A percentile compares a stretch with the other conserved stretches of the same genome.
Conservation (phyloP, 2,329 filamentous ascomycete species). For the Fusarium austroafricanum region DNA sequence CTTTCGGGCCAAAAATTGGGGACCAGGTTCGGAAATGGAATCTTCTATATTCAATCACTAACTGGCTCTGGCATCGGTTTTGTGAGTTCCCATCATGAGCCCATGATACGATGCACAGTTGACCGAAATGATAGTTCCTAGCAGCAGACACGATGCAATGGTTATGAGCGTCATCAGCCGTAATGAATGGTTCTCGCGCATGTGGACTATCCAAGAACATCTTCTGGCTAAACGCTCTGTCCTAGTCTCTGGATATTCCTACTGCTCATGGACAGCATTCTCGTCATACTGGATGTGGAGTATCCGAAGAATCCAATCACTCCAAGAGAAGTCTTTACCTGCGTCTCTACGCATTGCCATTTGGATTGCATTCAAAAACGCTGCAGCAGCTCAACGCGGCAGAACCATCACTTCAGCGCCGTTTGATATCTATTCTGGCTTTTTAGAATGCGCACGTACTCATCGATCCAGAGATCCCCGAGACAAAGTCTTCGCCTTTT, state of each 20-base stretch:
- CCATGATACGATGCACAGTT: background rate
- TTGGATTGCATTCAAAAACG: constrained; percentile 30
- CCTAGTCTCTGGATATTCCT: constrained; percentile 10
- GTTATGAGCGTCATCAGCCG: constrained; percentile 25
- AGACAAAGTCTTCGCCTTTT: constrained; percentile 29
- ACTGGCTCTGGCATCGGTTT: constrained; percentile 28
- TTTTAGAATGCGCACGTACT: constrained; percentile 30
- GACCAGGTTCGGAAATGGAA: constrained; percentile 34
- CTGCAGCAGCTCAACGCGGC: constrained; percentile 6
- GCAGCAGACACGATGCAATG: constrained; percentile 17
- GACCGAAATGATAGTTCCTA: background rate
- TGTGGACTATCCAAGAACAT: constrained; percentile 39
- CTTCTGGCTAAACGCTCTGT: constrained; percentile 24
- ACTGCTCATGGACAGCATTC: constrained; percentile 29
- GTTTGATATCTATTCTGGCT: constrained; percentile 27
- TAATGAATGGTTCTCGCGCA: constrained; percentile 35
- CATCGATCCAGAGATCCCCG: constrained; percentile 25
- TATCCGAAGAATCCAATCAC: constrained; percentile 17
- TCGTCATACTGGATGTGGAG: constrained; percentile 35
- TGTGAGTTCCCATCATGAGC: background rate
- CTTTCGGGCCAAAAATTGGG: constrained; percentile 24
- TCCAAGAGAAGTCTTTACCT: constrained; percentile 10
- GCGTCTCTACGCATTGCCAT: constrained; percentile 23
- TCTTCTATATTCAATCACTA: constrained; percentile 14
- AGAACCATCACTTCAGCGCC: constrained; percentile 12